These are phyloP conservation scores for Alternaria sp. DNA, from an alignment of 2,329 filamentous ascomycete genomes.

Conservation along the genomic window DNA sequence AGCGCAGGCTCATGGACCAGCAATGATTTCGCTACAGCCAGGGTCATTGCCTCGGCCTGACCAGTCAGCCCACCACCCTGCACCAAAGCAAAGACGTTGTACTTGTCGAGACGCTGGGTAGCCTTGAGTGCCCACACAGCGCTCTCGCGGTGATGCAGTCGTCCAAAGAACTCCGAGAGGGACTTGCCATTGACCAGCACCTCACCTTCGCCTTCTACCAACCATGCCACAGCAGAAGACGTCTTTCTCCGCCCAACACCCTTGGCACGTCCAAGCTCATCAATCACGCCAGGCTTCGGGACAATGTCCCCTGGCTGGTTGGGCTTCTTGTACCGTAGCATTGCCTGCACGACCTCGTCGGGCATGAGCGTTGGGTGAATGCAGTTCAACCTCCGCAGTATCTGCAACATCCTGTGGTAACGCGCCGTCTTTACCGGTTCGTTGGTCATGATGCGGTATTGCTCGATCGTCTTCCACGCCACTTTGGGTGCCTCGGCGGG, in stretches of 20 bases:
- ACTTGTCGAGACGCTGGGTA: constrained; percentile 87
- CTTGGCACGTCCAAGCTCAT: constrained; percentile 78
- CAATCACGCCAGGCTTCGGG: constrained; percentile 70
- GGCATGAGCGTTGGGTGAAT: constrained; percentile 84
- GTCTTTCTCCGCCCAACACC: constrained; percentile 88
- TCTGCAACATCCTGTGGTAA: constrained; percentile 77
- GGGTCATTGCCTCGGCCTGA: constrained; percentile 91
- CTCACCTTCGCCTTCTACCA: constrained; percentile 93
- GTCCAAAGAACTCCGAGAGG: constrained; percentile 81
- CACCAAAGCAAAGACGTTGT: constrained; percentile 91
- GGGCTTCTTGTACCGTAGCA: constrained; percentile 76
- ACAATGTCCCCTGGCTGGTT: constrained; percentile 74
- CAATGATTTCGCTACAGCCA: constrained; percentile 88
- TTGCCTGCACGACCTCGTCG: constrained; percentile 68
- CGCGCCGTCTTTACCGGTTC: constrained; percentile 67
- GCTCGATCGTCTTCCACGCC: constrained; percentile 80
- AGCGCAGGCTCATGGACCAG: constrained; percentile 90
- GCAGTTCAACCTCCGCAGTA: constrained; percentile 81
- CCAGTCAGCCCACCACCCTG: constrained; percentile 90
- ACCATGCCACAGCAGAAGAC: constrained; percentile 81
- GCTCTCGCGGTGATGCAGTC: constrained; percentile 92
- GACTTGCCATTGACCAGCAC: constrained; percentile 88
- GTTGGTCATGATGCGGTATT: constrained; percentile 69
- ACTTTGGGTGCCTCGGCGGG: constrained; percentile 73
- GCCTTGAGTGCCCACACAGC: constrained; percentile 88